Evolutionary conservation across 2,329 filamentous ascomycete species (phyloP), one percentile per base, ranked within the genome.

Genomic region (Exophiala dermatitidis): DNA sequence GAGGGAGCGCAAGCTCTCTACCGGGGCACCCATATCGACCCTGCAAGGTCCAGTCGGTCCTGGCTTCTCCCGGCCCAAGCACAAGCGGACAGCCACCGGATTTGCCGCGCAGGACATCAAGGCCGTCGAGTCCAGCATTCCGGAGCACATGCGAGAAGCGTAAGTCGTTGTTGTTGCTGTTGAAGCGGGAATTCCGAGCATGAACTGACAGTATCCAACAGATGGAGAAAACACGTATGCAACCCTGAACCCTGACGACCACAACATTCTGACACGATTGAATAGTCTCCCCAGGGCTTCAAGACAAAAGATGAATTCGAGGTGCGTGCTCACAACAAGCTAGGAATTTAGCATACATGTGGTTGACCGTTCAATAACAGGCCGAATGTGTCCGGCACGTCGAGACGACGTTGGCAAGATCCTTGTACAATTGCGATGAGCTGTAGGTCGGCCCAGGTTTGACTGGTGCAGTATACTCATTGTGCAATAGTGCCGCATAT

Each of bases 341-440:
- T 29, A 10, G 29, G 26, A 3, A 28, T 12, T 2, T 19, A 8
- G 34, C 53, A 19, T 19, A 37, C 32, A 8, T n/a, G 62, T 33
- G 7, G 3, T n/a, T 52, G 42, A 52, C n/a, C 33, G 38, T 59
- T 52, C 48, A 49, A 42, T 26, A 30, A 26, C 77, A 93, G 76
- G 82, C 76, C 68, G 90, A 95, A 67, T 80, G 94, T 53, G 89
- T 98, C 60, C 85, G 85, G 61, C 93, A 98, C 76, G 88, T 98
- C 66, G 93, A 98, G 74, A 97, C 93, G 2, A 95, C 90, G 2
- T 79, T 98, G 57, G 93, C 93, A 58, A 88, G 93, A 57, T 96
- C 90, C 66, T 82, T 98, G 70, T 97, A 91, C 81, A 98, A 98
- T 73, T 98, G 93, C 73, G 90, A 98, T 75, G 93, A 98, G 73